phyloP scores from a whole-genome alignment of 148 eudicot species.

The Bassia scoparia region DNA sequence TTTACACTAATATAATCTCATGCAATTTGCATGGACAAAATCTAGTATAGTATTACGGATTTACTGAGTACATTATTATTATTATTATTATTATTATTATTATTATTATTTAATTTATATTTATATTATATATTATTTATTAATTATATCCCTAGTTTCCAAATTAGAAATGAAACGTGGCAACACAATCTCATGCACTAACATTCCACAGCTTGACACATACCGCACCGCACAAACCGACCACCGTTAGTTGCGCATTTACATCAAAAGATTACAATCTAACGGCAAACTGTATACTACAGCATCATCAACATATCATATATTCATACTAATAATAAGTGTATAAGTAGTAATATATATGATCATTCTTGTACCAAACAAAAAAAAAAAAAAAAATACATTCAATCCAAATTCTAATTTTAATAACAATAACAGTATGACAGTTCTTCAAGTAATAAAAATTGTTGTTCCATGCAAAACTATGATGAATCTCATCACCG shows the following conservation, averaged over 20 bases:
- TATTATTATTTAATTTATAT: too few species aligned
- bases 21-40: too few species aligned
- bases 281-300: too few species aligned
- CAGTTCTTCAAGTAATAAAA: conserved; percentile 5
- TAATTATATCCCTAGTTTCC: not conserved
- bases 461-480: not conserved
- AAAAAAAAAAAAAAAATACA: too few species aligned
- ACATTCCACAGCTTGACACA: conserved; percentile 25
- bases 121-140: too few species aligned
- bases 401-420: not conserved
- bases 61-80: too few species aligned
- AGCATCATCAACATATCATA: too few species aligned
- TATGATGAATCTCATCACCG: not conserved
- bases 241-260: not conserved
- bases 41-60: too few species aligned
- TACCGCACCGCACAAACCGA: conserved; percentile 2
- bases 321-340: too few species aligned
- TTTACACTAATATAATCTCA: too few species aligned
- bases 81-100: too few species aligned
- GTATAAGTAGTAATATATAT: not conserved
- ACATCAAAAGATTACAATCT: not conserved
- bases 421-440: not conserved
- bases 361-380: not conserved
- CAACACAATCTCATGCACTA: conserved; percentile 22
- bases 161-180: conserved; percentile 19